Conservation (phyloP, 164 flowering plant genomes). For the Umbilicus rupestris region DNA sequence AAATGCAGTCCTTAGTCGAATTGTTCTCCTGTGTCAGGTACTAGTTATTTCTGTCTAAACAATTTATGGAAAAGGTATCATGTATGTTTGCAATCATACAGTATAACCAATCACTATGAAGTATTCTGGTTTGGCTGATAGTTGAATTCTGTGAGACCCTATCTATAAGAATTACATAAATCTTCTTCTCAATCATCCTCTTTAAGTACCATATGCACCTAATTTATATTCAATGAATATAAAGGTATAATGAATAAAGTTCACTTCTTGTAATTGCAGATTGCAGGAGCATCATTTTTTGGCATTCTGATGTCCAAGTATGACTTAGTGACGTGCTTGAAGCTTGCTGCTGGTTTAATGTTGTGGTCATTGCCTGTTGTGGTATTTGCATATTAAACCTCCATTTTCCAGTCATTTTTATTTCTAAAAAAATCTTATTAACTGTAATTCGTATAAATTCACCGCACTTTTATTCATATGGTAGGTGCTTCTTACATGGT, state of each 20-base stretch:
- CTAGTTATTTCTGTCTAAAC: not conserved
- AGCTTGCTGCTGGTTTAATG: conserved; percentile 79
- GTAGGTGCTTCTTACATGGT: conserved; percentile 66
- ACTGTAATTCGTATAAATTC: not conserved
- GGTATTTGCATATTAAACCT: conserved; percentile 34
- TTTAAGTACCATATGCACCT: not conserved
- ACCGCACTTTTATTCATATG: conserved; percentile 1
- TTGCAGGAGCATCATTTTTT: conserved; percentile 85
- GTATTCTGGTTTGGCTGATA: not conserved
- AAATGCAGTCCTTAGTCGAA: conserved; percentile 80
- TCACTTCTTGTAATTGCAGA: conserved; percentile 34
- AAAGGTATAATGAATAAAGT: not conserved
- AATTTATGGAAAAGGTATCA: not conserved
- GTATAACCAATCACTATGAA: no score
- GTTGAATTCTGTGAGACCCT: not conserved
- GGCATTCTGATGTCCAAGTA: conserved; percentile 83
- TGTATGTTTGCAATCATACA: not conserved
- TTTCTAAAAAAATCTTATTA: not conserved
- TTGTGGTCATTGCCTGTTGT: conserved; percentile 64
- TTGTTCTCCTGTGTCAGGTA: conserved; percentile 95
- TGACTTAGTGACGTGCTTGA: conserved; percentile 86
- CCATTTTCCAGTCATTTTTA: not conserved
- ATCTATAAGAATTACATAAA: not conserved
- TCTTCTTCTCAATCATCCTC: not conserved
- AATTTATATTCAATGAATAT: not conserved